These are phyloP conservation scores for Sporothrix brunneoviolacea DNA, from an alignment of 2,329 filamentous ascomycete species.

Conservation along the genomic window DNA sequence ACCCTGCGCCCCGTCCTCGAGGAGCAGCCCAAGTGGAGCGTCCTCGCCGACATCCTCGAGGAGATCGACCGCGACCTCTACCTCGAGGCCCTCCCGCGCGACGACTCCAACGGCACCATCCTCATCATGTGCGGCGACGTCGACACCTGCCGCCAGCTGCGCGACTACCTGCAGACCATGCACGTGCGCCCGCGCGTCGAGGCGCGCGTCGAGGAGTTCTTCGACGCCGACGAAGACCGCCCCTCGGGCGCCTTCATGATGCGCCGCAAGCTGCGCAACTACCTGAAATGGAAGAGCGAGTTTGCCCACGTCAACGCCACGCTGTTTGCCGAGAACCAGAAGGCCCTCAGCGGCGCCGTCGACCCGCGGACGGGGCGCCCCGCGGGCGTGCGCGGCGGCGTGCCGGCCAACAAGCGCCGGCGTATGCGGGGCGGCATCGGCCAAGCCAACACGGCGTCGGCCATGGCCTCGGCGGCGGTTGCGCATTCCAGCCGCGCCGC, in stretches of 20 bases:
- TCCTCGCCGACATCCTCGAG: constrained; percentile 82
- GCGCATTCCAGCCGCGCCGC: constrained; percentile 49
- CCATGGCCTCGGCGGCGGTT: constrained; percentile 3
- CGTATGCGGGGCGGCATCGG: constrained; percentile 69
- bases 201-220: constrained; percentile 37
- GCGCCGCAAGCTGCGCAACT: constrained; percentile 77
- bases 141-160: constrained; percentile 76
- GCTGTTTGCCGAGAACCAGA: constrained; percentile 74
- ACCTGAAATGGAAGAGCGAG: constrained; percentile 83
- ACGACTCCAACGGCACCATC: constrained; percentile 86
- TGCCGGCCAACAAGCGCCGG: constrained; percentile 78
- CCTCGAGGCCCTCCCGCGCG: constrained; percentile 64
- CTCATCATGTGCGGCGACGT: constrained; percentile 93
- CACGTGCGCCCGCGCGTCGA: constrained; percentile 56
- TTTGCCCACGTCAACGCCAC: constrained; percentile 78
- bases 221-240: constrained; percentile 48
- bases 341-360: constrained; percentile 60
- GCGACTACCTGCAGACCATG: constrained; percentile 90
- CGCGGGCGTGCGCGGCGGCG: constrained; percentile 51
- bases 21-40: constrained; percentile 88
- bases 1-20: constrained; percentile 76
- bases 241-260: constrained; percentile 83
- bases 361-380: constrained; percentile 43
- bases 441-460: constrained; percentile 29
- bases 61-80: constrained; percentile 86